Evolutionary conservation across 169 alveolate species (phyloP), one percentile per base, ranked within the genome.

Genomic region (Eimeria sp.): DNA sequence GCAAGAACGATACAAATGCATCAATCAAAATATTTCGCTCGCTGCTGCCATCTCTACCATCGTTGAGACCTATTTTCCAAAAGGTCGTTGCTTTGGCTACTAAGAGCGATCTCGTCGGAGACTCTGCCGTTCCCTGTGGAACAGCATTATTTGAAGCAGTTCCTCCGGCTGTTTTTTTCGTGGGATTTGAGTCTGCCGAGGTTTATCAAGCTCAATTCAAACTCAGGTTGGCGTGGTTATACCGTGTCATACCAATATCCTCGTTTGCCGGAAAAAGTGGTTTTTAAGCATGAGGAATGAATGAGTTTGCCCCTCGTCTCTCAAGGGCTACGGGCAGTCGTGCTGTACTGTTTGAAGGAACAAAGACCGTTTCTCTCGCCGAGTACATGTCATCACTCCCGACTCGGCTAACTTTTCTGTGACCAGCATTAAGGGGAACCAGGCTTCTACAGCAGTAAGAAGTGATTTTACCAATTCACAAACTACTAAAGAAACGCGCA

Each of bases 391-490:
- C 45, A 30, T 87, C 83, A 47, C 82, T 65, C 94, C 94, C 47
- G 94, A 87, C 94, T 87, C 94, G n/a, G 61, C 75, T 22, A 61
- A 87, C 72, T 87, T 87, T 65, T 87, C 94, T 4, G 94, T 87
- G 94, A 87, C 61, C 67, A 30, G 65, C 57, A 27, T 65, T 25
- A 61, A 87, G 80, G 84, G 22, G n/a, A 40, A 65, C 58, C 80
- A 87, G 83, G 92, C 72, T 49, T 87, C 94, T 87, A 65, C 94
- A 87, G 94, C 94, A 43, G 94, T 87, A 87, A 87, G 94, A 65
- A 45, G 43, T 30, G 16, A 25, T 40, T 61, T 22, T 40, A 84
- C 20, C 13, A 3, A 34, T 27, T 43, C 51, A 5, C 20, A 27
- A 30, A 11, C 43, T 16, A 43, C 30, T 9, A 54, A 34, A 5